These are phyloP conservation scores for Cicer yamashitae DNA, from an alignment of 306 rosid genomes.

Conservation along the genomic window DNA sequence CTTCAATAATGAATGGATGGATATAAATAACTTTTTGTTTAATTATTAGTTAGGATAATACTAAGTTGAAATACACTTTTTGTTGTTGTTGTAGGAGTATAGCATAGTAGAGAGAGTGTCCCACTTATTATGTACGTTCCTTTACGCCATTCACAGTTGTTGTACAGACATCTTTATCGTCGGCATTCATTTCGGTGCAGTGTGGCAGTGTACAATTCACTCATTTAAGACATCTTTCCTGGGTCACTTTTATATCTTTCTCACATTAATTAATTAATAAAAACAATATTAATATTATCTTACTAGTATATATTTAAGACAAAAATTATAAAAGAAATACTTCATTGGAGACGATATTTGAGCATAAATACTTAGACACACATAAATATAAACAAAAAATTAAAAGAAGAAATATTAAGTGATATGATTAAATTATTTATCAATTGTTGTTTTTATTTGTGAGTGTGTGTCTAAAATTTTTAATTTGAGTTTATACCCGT, in stretches of 20 bases:
- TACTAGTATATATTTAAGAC: too few species aligned
- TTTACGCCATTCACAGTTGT: background rate
- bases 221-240: background rate
- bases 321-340: too few species aligned
- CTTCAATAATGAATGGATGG: background rate
- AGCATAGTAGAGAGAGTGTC: too few species aligned
- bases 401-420: too few species aligned
- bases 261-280: background rate
- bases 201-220: slow-evolving; percentile 19
- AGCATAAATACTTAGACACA: too few species aligned
- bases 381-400: too few species aligned
- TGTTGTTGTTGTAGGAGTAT: too few species aligned
- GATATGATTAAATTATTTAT: too few species aligned
- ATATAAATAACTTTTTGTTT: background rate
- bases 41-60: background rate
- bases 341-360: too few species aligned
- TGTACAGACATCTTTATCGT: background rate
- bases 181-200: slow-evolving; percentile 15
- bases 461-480: too few species aligned
- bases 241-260: background rate
- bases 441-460: too few species aligned
- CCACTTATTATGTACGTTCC: slow-evolving; percentile 28
- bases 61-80: background rate
- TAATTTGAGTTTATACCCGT: too few species aligned
- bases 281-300: background rate